Base-by-base conservation (phyloP, 2,329 filamentous ascomycete species). In the Colletotrichum simmondsii region DNA sequence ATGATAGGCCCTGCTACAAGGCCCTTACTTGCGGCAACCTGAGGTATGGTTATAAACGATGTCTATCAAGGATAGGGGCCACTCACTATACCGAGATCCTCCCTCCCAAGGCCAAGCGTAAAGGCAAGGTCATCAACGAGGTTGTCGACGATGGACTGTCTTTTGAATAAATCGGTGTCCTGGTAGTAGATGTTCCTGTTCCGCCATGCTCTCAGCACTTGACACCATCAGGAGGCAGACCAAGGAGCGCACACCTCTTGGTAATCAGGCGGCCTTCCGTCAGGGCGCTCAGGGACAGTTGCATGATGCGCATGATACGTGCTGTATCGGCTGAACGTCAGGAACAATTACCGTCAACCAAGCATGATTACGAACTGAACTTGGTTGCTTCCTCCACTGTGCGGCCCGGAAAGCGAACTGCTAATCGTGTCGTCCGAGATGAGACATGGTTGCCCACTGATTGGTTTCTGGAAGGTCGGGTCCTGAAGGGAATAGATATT, bases 181-280 rank as follows among this genome's bases (percentile, higher is more conserved):
- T 94, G 91, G 79, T 97, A 97, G 80, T 92, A 97, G 4, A 97
- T 91, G 77, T 94, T 93, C 74, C 94, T 96, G 30, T 3, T 22
- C n/a, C 26, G 12, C 60, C 56, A 10, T 16, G 32, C 11, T 19
- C 35, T 72, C 11, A 73, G 56, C 54, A 49, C 26, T 26, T 4
- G 4, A 22, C 4, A 5, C 5, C 14, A 37, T 12, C 4, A 30
- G 30, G 2, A 14, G 30, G 24, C 28, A 60, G 16, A 8, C 0
- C 14, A 8, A 1, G 19, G 10, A 2, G 22, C 19, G 76, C 81
- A 56, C 63, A 92, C 91, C 91, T 89, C 80, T 93, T 93, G 2
- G 91, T 92, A 24, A 91, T 84, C 3, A 90, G 77, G 10, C 82
- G 85, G 1, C 87, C 89, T 0, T 87, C 85, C 0, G 88, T 81